These are phyloP conservation scores for Fusarium sp. DNA, from an alignment of 2,329 filamentous ascomycete species.

Conservation along the genomic window DNA sequence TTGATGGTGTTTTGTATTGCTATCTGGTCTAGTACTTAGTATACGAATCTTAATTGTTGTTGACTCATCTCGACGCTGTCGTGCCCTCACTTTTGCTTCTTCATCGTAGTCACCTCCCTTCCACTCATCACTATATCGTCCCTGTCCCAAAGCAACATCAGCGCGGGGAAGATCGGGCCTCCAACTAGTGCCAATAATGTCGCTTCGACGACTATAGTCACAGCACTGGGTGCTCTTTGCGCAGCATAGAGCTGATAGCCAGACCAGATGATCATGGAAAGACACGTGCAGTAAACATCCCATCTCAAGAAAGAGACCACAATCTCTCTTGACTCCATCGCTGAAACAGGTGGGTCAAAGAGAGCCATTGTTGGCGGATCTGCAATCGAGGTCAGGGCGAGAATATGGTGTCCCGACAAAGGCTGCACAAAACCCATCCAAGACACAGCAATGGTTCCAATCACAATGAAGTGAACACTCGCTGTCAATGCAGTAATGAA, in stretches of 20 bases:
- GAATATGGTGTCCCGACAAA: slow-evolving; percentile 26
- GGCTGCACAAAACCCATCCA: not conserved
- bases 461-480: slow-evolving; percentile 14
- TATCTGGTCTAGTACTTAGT: not conserved
- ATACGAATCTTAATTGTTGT: not conserved
- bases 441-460: slow-evolving; percentile 19
- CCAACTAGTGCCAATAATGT: slow-evolving; percentile 15
- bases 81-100: slow-evolving; percentile 15
- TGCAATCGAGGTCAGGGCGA: slow-evolving; percentile 26
- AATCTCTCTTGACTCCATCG: slow-evolving; percentile 14
- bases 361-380: slow-evolving; percentile 30
- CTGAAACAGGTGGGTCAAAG: slow-evolving; percentile 16
- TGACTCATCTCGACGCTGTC: not conserved
- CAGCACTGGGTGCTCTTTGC: not conserved
- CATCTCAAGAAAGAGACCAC: slow-evolving; percentile 38
- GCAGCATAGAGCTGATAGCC: slow-evolving; percentile 18
- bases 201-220: not conserved
- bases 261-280: slow-evolving; percentile 32
- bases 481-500: slow-evolving; percentile 14
- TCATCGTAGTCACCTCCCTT: not conserved
- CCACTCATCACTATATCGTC: slow-evolving; percentile 15
- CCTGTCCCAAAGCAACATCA: slow-evolving; percentile 33
- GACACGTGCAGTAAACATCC: slow-evolving; percentile 39
- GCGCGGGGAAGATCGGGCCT: slow-evolving; percentile 32
- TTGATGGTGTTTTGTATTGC: slow-evolving; percentile 1